These are phyloP conservation scores for Trichocomaceae sp. DNA, from an alignment of 2,329 filamentous ascomycete genomes.

Conservation along the genomic window DNA sequence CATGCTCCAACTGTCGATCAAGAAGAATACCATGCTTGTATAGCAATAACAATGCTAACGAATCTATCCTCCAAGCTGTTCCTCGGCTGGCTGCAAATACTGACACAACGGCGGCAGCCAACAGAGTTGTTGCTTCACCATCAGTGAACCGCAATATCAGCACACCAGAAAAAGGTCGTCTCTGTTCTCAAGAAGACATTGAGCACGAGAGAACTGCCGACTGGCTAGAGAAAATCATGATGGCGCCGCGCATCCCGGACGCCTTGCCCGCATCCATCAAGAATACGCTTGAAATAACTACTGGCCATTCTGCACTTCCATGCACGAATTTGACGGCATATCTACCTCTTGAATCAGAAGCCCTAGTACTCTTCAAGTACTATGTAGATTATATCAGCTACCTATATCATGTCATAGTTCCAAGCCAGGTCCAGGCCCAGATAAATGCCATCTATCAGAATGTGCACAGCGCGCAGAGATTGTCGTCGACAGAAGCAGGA, in stretches of 20 bases:
- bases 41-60: not conserved
- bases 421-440: slow-evolving; percentile 18
- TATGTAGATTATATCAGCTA: slow-evolving; percentile 30
- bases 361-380: slow-evolving; percentile 25
- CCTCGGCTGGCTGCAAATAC: not conserved
- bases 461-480: slow-evolving; percentile 14
- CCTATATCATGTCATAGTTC: slow-evolving; percentile 32
- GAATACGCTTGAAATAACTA: not conserved
- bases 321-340: slow-evolving; percentile 18
- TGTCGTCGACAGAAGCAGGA: not conserved
- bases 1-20: slow-evolving; percentile 44
- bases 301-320: slow-evolving; percentile 13
- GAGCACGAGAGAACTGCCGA: slow-evolving; percentile 1
- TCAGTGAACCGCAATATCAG: slow-evolving; percentile 21
- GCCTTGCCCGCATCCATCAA: slow-evolving; percentile 6
- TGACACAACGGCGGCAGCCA: not conserved
- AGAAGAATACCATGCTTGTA: slow-evolving; percentile 26
- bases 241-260: slow-evolving; percentile 6
- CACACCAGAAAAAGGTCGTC: slow-evolving; percentile 24
- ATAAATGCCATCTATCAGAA: slow-evolving; percentile 27
- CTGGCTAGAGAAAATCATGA: slow-evolving; percentile 10
- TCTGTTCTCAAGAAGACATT: slow-evolving; percentile 6
- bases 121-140: not conserved
- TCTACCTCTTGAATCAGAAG: slow-evolving; percentile 26
- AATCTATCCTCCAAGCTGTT: not conserved